phyloP scores from a whole-genome alignment of 148 eudicot genomes.

The Vaccinium vitisidaea region DNA sequence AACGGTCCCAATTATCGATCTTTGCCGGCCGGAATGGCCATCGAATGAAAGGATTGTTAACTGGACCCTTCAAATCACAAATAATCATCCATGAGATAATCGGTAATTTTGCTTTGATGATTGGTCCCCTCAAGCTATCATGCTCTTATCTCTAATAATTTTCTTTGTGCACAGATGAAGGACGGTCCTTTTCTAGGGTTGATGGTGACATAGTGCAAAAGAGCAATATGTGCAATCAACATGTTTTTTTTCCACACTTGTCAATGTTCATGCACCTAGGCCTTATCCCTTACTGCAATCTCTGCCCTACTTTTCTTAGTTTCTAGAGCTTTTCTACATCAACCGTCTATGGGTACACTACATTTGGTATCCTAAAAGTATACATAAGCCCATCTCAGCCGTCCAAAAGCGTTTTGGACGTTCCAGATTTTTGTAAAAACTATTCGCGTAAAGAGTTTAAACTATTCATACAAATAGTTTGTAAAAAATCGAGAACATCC shows the following conservation, averaged over 20 bases:
- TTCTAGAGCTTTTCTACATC: background rate
- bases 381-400: too few species aligned
- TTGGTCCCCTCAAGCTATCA: background rate
- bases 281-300: background rate
- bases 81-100: background rate
- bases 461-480: too few species aligned
- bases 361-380: too few species aligned
- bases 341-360: background rate
- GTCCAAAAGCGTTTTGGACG: too few species aligned
- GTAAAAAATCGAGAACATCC: too few species aligned
- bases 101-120: too few species aligned
- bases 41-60: too few species aligned
- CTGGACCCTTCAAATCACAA: background rate
- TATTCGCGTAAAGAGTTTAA: too few species aligned
- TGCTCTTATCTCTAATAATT: background rate
- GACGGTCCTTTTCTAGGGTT: background rate
- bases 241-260: background rate
- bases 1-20: background rate
- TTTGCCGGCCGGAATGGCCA: background rate
- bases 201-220: slow-evolving; percentile 1
- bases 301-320: background rate
- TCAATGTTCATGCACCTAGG: slow-evolving; percentile 4
- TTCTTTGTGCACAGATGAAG: background rate
- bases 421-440: too few species aligned
- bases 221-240: background rate